Percentiles rank a stretch among this genome's conserved stretches.
phyloP scores from a whole-genome alignment of 768 basidiomycete species.

The Psilocybe cubensis region DNA sequence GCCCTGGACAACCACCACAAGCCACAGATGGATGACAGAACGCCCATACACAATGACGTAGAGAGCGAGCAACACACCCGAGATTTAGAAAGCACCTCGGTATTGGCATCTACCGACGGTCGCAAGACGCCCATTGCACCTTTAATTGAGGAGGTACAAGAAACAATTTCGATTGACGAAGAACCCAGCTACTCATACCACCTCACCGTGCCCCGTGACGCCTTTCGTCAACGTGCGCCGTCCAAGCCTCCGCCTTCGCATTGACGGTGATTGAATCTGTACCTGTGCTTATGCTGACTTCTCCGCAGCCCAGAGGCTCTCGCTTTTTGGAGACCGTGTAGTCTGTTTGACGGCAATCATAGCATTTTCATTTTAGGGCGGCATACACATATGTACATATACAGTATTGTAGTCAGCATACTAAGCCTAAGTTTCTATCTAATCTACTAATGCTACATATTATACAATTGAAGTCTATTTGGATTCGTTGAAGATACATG shows the following conservation, averaged over 20 bases:
- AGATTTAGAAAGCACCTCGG: background rate
- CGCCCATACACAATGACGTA: background rate
- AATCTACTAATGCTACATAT: background rate
- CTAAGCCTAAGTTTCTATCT: background rate
- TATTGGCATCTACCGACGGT: background rate
- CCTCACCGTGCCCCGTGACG: background rate
- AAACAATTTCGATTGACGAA: background rate
- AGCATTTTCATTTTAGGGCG: background rate
- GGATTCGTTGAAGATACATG: background rate
- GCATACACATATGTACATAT: background rate
- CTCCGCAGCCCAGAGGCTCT: background rate
- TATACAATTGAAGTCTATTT: background rate
- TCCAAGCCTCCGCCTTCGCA: background rate
- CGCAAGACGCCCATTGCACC: background rate
- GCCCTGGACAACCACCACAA: constrained; percentile 9
- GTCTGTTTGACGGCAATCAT: background rate
- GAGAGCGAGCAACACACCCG: background rate
- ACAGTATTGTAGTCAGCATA: background rate
- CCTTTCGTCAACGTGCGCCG: background rate
- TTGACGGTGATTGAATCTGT: background rate
- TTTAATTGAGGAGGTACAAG: background rate
- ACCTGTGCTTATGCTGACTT: background rate
- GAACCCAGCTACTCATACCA: background rate
- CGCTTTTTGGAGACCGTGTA: background rate
- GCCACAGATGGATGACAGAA: background rate